Conservation (phyloP, 2,329 filamentous ascomycete genomes). For the Aspergillus glaucus region DNA sequence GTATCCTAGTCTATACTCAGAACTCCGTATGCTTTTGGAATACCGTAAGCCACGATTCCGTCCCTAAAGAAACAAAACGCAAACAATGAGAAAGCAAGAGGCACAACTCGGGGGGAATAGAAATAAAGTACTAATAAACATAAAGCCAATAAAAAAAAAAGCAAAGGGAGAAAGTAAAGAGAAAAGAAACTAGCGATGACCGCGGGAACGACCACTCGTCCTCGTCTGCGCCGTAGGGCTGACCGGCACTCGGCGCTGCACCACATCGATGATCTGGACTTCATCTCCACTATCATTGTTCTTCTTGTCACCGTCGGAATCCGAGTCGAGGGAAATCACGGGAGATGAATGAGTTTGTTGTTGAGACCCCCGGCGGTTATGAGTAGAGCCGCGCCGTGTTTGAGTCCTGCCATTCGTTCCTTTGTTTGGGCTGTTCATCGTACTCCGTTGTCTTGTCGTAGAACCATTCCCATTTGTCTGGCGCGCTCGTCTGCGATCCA, state of each 20-base stretch:
- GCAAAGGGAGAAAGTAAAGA: no score
- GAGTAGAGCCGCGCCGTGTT: conserved; percentile 8
- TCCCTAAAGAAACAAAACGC: background rate
- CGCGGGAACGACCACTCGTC: background rate
- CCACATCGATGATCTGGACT: conserved; percentile 26
- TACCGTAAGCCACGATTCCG: background rate
- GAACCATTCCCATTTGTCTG: conserved; percentile 30
- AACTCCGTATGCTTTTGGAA: background rate
- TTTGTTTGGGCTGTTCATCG: background rate
- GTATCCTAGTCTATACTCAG: background rate
- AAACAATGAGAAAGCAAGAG: background rate
- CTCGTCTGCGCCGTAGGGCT: conserved; percentile 13
- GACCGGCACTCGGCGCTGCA: conserved; percentile 19
- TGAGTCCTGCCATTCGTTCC: conserved; percentile 11
- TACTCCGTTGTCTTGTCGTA: background rate
- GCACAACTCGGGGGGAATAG: background rate
- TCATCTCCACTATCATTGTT: conserved; percentile 25
- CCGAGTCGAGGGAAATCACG: conserved; percentile 6
- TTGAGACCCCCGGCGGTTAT: conserved; percentile 1
- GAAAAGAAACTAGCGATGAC: background rate
- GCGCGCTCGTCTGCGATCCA: conserved; percentile 62
- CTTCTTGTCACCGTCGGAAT: conserved; percentile 13
- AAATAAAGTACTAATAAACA: no score
- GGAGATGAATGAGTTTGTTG: conserved; percentile 9
- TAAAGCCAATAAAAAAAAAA: no score